Base-by-base conservation (phyloP, 371 early-diverging fungal species). In the Mortierella polycephala region DNA sequence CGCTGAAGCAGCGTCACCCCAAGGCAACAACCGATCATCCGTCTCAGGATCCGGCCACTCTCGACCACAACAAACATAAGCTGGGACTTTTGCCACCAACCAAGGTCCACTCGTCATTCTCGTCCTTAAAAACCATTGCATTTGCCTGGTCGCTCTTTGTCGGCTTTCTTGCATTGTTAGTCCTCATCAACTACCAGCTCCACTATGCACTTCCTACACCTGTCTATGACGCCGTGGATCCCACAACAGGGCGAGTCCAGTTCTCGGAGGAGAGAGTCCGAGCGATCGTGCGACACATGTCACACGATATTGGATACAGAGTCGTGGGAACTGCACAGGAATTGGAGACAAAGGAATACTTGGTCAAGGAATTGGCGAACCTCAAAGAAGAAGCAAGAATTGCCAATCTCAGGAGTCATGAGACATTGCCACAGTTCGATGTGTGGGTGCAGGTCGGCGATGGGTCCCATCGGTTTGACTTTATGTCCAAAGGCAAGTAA, bases 391-490 rank as follows among this genome's bases (percentile, higher is more conserved):
- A 64, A 14, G 74, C 60, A 5, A 60, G 67, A 44, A 18, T 46
- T 11, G 46, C 52, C 14, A 40, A 56, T 21, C 37, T 57, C 1
- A 56, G 50, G 21, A 23, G 11, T 40, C 40, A 23, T 6, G 5
- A 16, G 50, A 23, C 60, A 16, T 41, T 74, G 20, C 88, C 89
- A 8, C 83, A 85, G 50, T 88, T 89, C 60, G 89, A 90, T 30
- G 81, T 86, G 37, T 86, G 87, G 85, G 70, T 84, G 0, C 88
- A 88, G 47, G 83, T 85, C 37, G 88, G 83, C 21, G 77, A 86
- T 53, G 92, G 93, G 18, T 84, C 86, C 1, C 93, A 93, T 71
- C 84, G 86, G 21, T 92, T 92, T 82, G 91, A 91, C 64, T 86
- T 93, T 50, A 89, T 91, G 91, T 88, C 88, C 59, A 85, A 91